Evolutionary conservation across 2,329 filamentous ascomycete genomes (phyloP), one percentile per base, ranked within the genome.

Genomic region (Incumbomyces lentus): DNA sequence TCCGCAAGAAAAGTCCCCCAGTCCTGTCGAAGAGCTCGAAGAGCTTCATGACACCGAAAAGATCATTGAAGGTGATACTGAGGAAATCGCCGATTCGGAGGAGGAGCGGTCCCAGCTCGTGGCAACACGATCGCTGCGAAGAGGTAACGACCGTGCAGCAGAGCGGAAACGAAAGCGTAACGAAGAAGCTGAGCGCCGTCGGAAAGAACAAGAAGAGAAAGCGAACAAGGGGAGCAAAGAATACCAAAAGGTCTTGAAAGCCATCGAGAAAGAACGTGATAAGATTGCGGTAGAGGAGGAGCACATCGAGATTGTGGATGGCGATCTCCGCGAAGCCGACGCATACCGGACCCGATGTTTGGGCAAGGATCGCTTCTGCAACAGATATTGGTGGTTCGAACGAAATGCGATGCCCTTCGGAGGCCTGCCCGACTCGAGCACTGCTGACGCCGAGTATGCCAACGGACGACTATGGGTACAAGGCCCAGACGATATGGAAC

Each of bases 361-460:
- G 19, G 92, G 92, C 50, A 90, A 92, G 63, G 92, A 98, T 66
- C 81, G 92, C 37, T 98, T 95, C 72, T 95, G 90, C 81, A 96
- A 98, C 65, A 80, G 90, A 45, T 98, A 96, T 66, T 96, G 93
- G 72, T 98, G 92, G 90, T 95, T 96, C 63, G 92, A 98, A 67
- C 83, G 90, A 52, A 98, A 96, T 60, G 92, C 89, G 18, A 96
- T 96, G 89, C 92, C 92, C 0, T 95, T 90, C 59, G 87, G 76
- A 29, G 92, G 92, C 3, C 73, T 95, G 46, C 89, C 89, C 0
- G 79, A 77, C 53, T 94, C 87, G 64, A 95, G 89, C 13, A 96
- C 90, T 1, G 84, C 87, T 1, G 74, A 81, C 38, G 88, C 90
- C 17, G 82, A 78, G 7, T 98, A 96, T 61, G 89, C 90, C 34